phyloP scores from a whole-genome alignment of 2,329 filamentous ascomycete genomes.

The Colletotrichum plurivorum region DNA sequence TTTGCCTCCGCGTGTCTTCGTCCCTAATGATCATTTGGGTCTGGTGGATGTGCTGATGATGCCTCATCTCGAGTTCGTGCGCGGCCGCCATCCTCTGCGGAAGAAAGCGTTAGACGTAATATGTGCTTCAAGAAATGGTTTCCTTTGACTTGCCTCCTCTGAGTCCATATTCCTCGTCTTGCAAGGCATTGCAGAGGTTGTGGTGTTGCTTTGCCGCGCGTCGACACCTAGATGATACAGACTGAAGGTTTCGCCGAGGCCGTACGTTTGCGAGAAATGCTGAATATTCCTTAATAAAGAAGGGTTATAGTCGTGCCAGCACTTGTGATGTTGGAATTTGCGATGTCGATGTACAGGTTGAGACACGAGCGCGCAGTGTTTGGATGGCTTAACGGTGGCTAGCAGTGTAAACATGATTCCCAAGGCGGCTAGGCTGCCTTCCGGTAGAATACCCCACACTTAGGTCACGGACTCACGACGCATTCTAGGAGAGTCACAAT shows the following conservation, averaged over 20 bases:
- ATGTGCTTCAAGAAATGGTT: not conserved
- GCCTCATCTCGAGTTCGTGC: conserved; percentile 76
- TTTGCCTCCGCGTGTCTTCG: conserved; percentile 80
- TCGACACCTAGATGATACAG: not conserved
- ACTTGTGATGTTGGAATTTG: conserved; percentile 7
- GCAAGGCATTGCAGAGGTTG: conserved; percentile 32
- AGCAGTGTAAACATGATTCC: conserved; percentile 50
- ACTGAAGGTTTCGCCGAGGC: not conserved
- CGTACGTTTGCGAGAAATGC: too few species aligned
- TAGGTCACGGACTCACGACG: too few species aligned
- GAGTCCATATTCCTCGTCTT: conserved; percentile 39
- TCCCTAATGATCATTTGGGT: conserved; percentile 79
- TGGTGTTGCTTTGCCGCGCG: conserved; percentile 32
- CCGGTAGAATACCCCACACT: not conserved
- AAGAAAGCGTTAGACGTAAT: not conserved
- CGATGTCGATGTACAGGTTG: conserved; percentile 13
- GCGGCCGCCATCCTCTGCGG: conserved; percentile 60
- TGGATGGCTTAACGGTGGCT: not conserved
- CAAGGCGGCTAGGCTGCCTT: conserved; percentile 37
- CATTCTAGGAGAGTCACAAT: too few species aligned
- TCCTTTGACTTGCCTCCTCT: conserved; percentile 30
- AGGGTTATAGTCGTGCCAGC: conserved; percentile 9
- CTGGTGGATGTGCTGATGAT: conserved; percentile 75
- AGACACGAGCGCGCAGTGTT: conserved; percentile 29
- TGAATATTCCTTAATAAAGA: not conserved